Evolutionary conservation across 2,329 filamentous ascomycete species (phyloP), one percentile per base, ranked within the genome.

Genomic region (Penicillium occitanis): DNA sequence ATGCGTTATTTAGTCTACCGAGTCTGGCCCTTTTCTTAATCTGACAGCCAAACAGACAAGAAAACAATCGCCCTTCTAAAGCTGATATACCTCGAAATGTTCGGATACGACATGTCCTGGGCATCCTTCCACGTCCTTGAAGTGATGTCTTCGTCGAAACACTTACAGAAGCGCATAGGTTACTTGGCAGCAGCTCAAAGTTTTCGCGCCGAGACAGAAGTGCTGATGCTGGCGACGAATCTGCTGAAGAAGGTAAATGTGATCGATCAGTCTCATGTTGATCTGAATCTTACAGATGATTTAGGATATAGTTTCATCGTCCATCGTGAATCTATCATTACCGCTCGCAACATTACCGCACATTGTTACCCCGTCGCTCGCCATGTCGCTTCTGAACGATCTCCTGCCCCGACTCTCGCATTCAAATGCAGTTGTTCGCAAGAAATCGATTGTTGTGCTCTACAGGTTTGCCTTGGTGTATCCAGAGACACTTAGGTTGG

Each of bases 101-200:
- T 98, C 72, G 95, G 95, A 14, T 91, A 98, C 77, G 95, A 98
- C 80, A 99, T 99, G 95, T 97, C 94, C 2, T 99, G 95, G 95
- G 95, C 95, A 3, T 93, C 93, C 13, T 99, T 99, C 81, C 92
- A 99, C 77, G 94, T 98, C 62, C 89, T 99, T 58, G 95, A 99
- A 81, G 95, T 99, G 80, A 99, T 99, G 95, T 96, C 93, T 44
- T 96, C 92, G 46, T 85, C 90, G 58, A 98, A 97, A 77, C 96
- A 96, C 78, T 86, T 93, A 71, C 94, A 97, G 79, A 99, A 99
- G 81, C 87, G 94, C 70, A 92, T 97, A 53, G 95, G 94, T 66
- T 99, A 99, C 77, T 84, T 99, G 22, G 94, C 91, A 14, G 95
- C 95, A 8, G 93, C 97, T 35, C 95, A 99, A 83, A 98, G 91